Percentiles rank a stretch among this genome's conserved stretches.
These are phyloP conservation scores for Lotmaria passim DNA, from an alignment of 208 protist genomes.

Conservation along the genomic window DNA sequence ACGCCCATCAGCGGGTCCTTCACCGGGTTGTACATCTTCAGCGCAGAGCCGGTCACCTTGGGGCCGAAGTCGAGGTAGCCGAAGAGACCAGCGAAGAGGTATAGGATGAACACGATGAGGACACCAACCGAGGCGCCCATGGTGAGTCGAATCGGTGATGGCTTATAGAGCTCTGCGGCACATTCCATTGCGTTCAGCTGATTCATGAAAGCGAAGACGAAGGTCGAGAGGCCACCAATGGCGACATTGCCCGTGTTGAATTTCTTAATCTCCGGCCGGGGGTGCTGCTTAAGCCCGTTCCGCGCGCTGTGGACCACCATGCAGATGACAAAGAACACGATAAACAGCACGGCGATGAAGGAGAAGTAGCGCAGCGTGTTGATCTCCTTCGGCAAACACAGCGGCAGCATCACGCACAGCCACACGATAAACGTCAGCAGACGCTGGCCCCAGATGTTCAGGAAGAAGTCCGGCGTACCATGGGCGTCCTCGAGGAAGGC, in stretches of 20 bases:
- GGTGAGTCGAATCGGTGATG: constrained; percentile 57
- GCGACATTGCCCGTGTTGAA: constrained; percentile 58
- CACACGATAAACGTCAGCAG: constrained; percentile 60
- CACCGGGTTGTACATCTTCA: constrained; percentile 70
- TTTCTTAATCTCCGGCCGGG: too few relatives aligned
- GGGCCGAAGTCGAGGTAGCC: constrained; percentile 81
- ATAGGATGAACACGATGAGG: constrained; percentile 56
- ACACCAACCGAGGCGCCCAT: constrained; percentile 47
- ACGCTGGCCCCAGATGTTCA: constrained; percentile 39
- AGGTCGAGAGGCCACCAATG: constrained; percentile 69
- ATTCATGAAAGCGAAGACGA: constrained; percentile 73
- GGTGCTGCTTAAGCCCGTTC: too few relatives aligned
- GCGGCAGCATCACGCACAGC: constrained; percentile 71
- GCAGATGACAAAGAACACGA: constrained; percentile 74
- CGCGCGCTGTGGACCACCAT: constrained; percentile 61
- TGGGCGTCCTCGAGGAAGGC: constrained; percentile 43
- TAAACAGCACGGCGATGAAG: constrained; percentile 57
- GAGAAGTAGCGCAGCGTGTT: constrained; percentile 84
- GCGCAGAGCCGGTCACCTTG: constrained; percentile 44
- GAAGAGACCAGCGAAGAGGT: constrained; percentile 81
- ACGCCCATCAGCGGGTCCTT: constrained; percentile 54
- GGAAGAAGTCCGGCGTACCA: constrained; percentile 34
- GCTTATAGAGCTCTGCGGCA: constrained; percentile 70
- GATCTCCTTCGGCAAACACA: constrained; percentile 80
- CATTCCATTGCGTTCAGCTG: constrained; percentile 82